Evolutionary conservation across 2,329 filamentous ascomycete species (phyloP), one percentile per base, ranked within the genome.

Genomic region (Aaosphaeria arxii): DNA sequence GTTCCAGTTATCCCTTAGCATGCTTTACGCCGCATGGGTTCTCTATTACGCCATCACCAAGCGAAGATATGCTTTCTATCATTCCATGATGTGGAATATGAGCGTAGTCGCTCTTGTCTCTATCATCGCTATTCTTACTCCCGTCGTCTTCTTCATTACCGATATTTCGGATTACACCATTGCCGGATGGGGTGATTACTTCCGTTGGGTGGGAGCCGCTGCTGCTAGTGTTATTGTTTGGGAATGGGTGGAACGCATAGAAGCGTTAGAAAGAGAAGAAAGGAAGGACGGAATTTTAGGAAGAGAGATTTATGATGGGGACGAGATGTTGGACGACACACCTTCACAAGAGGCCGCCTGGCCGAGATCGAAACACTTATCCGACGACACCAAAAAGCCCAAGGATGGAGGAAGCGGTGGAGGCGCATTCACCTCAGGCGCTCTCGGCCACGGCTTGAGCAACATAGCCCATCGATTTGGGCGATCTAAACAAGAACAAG

Each of bases 191-290:
- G 91, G 91, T 64, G 91, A 95, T 63, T 96, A 96, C 64, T 91
- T 96, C 41, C 80, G 91, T 61, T 96, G 91, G 91, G 91, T 96
- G n/a, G 91, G 91, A 42, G 91, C 91, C 1, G 91, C 91, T 0
- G 91, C 91, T 1, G 91, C 91, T 30, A 95, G 90, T 71, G 91
- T 96, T n/a, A 89, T 96, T 24, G 91, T 96, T 2, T 96, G 91
- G 91, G 91, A 96, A 70, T 96, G 91, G 91, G 91, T 96, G 3
- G 91, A 96, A 70, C 82, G 91, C 29, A 96, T 96, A 43, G 91
- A 96, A 68, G 89, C 91, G 0, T 71, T 96, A 52, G 91, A 96
- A 73, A 83, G 91, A 57, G 91, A 96, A 68, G 91, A 96, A 67
- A 90, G 91, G 71, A 95, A 95, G 71, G 91, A 95, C 59, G 91